Percentiles rank a stretch among this genome's conserved stretches.
phyloP scores from a whole-genome alignment of 2,329 filamentous ascomycete species.

The Alternaria dauci region DNA sequence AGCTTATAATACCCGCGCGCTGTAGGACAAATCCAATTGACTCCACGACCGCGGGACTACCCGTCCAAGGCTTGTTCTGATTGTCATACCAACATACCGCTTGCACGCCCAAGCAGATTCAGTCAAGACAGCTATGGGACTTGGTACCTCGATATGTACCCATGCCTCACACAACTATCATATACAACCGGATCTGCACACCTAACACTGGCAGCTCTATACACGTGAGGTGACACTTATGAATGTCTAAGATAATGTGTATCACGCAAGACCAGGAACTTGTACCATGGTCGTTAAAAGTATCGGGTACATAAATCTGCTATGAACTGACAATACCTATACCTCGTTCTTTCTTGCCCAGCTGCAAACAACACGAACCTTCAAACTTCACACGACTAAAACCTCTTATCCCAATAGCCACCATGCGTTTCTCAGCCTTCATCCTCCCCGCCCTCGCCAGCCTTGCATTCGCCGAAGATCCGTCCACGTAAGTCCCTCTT shows the following conservation, averaged over 20 bases:
- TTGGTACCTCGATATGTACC: neutral
- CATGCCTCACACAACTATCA: neutral
- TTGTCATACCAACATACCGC: neutral
- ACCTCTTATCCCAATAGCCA: no score
- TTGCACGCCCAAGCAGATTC: neutral
- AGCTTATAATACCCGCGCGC: neutral
- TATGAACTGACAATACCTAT: neutral
- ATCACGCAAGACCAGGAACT: neutral
- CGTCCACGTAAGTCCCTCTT: neutral
- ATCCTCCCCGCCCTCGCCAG: constrained; percentile 11
- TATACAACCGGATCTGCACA: neutral
- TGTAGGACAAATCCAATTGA: neutral
- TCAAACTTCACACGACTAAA: no score
- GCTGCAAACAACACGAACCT: no score
- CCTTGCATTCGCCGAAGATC: neutral
- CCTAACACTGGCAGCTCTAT: neutral
- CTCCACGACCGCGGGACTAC: neutral
- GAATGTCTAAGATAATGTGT: neutral
- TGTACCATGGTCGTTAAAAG: neutral
- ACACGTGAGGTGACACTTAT: accelerated
- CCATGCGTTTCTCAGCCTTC: constrained; percentile 22
- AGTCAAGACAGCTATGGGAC: neutral
- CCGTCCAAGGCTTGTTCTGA: neutral
- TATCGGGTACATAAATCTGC: neutral
- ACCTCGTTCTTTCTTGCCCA: accelerated